Percentiles rank a stretch among this genome's conserved stretches.
Conservation (phyloP, 2,329 filamentous ascomycete species). For the Mollisia scopiformis region DNA sequence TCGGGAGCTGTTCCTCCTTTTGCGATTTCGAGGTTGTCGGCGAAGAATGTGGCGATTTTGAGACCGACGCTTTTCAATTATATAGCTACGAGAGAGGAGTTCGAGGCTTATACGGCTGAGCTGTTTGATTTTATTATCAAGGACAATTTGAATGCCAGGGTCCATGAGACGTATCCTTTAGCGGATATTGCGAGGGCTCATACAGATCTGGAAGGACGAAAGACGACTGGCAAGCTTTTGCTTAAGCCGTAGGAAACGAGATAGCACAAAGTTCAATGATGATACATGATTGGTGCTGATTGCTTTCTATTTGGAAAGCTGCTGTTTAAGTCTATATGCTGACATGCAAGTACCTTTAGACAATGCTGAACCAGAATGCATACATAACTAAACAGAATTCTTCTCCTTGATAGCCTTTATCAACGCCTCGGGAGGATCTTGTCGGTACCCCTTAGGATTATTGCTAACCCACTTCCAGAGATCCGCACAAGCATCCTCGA, state of each 20-base stretch:
- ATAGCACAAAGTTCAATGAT: neutral
- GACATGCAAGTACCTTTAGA: neutral
- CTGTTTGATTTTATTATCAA: slow-evolving; percentile 73
- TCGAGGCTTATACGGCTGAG: slow-evolving; percentile 70
- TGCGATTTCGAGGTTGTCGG: slow-evolving; percentile 55
- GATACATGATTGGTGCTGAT: neutral
- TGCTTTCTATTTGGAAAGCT: neutral
- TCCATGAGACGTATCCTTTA: slow-evolving; percentile 79
- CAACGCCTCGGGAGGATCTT: slow-evolving; percentile 84
- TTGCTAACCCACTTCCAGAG: slow-evolving; percentile 97
- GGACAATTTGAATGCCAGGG: slow-evolving; percentile 70
- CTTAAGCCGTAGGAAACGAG: slow-evolving; percentile 58
- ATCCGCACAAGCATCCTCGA: slow-evolving; percentile 92
- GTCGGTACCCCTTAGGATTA: slow-evolving; percentile 93
- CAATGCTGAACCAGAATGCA: neutral
- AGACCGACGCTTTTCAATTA: slow-evolving; percentile 77
- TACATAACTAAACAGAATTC: slow-evolving; percentile 6
- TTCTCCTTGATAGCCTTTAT: slow-evolving; percentile 62
- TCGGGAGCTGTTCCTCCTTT: slow-evolving; percentile 76
- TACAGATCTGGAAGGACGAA: slow-evolving; percentile 76
- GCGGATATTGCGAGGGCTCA: slow-evolving; percentile 75
- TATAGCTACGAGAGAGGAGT: slow-evolving; percentile 69
- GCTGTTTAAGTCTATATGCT: slow-evolving; percentile 1
- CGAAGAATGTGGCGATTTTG: slow-evolving; percentile 78
- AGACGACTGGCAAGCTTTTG: slow-evolving; percentile 83